These are phyloP conservation scores for Boehmeria nivea DNA, from an alignment of 306 rosid genomes.

Conservation along the genomic window DNA sequence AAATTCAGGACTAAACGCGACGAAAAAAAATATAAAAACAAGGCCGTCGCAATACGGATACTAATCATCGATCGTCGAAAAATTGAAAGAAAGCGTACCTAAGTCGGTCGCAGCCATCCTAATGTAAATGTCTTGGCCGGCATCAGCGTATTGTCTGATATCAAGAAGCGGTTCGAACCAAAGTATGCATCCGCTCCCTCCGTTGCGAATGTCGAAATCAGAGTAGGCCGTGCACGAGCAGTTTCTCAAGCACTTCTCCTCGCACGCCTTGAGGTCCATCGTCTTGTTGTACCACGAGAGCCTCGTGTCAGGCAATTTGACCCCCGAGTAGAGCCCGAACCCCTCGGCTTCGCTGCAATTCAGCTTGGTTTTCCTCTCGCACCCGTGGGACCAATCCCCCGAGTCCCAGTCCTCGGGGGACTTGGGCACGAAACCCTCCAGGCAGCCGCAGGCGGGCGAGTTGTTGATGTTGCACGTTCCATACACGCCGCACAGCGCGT, in stretches of 20 bases:
- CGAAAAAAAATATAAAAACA: neutral
- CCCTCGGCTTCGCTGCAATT: constrained; percentile 28
- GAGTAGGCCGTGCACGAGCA: constrained; percentile 41
- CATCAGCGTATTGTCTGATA: constrained; percentile 17
- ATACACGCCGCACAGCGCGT: constrained; percentile 40
- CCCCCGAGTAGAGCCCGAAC: constrained; percentile 15
- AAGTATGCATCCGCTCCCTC: constrained; percentile 36
- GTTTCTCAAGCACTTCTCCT: constrained; percentile 26
- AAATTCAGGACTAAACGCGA: neutral
- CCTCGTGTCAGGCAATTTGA: constrained; percentile 36
- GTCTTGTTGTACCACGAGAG: constrained; percentile 22
- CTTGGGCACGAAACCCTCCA: constrained; percentile 33
- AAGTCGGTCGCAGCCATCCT: constrained; percentile 35
- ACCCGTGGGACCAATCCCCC: constrained; percentile 33
- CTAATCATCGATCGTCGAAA: neutral
- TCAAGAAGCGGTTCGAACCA: constrained; percentile 39
- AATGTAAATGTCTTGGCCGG: constrained; percentile 36
- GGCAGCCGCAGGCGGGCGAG: constrained; percentile 23
- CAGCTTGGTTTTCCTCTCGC: constrained; percentile 25
- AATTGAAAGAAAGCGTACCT: constrained; percentile 4
- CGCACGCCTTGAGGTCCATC: constrained; percentile 26
- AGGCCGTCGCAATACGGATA: too few species aligned
- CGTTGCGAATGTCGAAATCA: constrained; percentile 30
- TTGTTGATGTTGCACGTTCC: constrained; percentile 28
- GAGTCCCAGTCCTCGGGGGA: constrained; percentile 18